These are phyloP conservation scores for Pezicula radicicola DNA, from an alignment of 2,329 filamentous ascomycete species.

Conservation along the genomic window DNA sequence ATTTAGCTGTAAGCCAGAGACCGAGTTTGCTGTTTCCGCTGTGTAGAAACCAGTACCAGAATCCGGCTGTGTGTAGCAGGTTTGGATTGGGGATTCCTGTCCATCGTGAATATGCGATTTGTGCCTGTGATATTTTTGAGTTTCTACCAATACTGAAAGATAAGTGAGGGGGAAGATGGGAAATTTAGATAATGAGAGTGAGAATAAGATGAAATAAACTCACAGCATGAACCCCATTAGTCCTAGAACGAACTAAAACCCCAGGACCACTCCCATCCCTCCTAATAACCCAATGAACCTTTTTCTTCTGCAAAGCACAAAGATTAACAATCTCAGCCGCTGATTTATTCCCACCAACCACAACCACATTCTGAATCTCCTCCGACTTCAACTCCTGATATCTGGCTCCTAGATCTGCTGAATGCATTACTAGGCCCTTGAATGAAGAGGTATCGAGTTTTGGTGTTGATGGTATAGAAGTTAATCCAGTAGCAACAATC, in stretches of 20 bases:
- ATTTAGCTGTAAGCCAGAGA: slow-evolving; percentile 3
- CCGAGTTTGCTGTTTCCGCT: slow-evolving; percentile 3
- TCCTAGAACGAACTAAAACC: slow-evolving; percentile 5
- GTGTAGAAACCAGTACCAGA: slow-evolving; percentile 11
- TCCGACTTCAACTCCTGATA: not conserved
- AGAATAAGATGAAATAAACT: not conserved
- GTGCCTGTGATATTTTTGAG: not conserved
- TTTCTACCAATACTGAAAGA: not conserved
- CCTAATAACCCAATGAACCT: slow-evolving; percentile 15
- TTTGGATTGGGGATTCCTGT: not conserved
- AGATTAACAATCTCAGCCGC: slow-evolving; percentile 11
- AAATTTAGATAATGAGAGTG: no score
- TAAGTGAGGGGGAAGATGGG: no score
- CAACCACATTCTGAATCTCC: slow-evolving; percentile 7
- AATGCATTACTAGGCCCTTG: slow-evolving; percentile 7
- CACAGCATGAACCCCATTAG: slow-evolving; percentile 3
- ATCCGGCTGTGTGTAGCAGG: slow-evolving; percentile 6
- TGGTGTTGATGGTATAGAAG: slow-evolving; percentile 9
- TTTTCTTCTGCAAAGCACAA: slow-evolving; percentile 9
- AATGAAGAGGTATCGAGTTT: slow-evolving; percentile 6
- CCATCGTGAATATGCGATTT: not conserved
- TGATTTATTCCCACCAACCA: slow-evolving; percentile 16
- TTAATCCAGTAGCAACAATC: slow-evolving; percentile 12
- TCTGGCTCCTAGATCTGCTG: slow-evolving; percentile 6
- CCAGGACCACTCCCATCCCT: slow-evolving; percentile 10